Base-by-base conservation (phyloP, 768 basidiomycete species). In the Lepiota brunneoincarnata region DNA sequence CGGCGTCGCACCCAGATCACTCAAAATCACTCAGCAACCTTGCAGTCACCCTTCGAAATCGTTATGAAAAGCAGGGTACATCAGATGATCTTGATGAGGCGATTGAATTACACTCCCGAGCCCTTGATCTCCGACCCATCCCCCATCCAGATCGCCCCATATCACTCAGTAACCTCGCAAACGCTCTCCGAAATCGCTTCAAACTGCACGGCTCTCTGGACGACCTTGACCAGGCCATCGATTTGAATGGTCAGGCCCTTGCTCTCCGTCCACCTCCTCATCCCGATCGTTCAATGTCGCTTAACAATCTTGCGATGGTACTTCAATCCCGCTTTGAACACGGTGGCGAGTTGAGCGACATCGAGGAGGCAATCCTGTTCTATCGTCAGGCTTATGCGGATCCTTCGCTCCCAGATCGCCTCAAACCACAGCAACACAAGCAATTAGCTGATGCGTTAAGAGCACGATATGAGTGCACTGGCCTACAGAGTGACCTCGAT, bases 11-110 rank as follows among this genome's bases (percentile, higher is more conserved):
- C 47, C 54, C 59, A 34, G 18, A 42, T 52, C 59, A 59, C 10
- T 26, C 55, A 6, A 20, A 0, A 2, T 56, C 58, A 3, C 61
- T 65, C 14, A 49, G 47, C 46, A 51, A 63, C 37, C 62, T 64
- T 28, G 64, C 57, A 18, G 41, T 12, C 44, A n/a, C 45, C 12
- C 56, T 58, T n/a, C 2, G 18, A 26, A 20, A 23, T 14, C 59
- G 51, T 10, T 63, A 44, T 23, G 15, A 42, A 15, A 37, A 37
- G 23, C 4, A 28, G 24, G 44, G 55, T 14, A 34, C 24, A 17
- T 6, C 15, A 10, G 21, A 4, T 20, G 57, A 60, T 38, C 49
- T 67, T 11, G 50, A 65, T 7, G 50, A 62, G 48, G 64, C 65
- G 4, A 64, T 69, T 28, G 11, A 4, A 15, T 26, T 43, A 4